Evolutionary conservation across 108 stramenopile genomes (phyloP), one percentile per base, ranked within the genome.

Genomic region (Ochromonas danica): DNA sequence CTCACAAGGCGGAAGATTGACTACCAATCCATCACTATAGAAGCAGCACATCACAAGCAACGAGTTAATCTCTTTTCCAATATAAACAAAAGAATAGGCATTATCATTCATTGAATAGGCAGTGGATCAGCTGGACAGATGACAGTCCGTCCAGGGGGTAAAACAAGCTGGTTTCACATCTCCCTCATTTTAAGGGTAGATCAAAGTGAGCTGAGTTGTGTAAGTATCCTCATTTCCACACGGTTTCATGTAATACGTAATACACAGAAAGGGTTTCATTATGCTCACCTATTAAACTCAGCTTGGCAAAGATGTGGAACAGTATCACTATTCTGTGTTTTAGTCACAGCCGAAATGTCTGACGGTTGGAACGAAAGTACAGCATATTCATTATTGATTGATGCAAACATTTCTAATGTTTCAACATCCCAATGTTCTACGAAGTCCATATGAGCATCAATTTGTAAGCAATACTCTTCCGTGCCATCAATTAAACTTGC

Each of bases 401-500:
- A 81, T 35, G 71, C 81, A 94, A 94, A 97, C 79, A 94, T 88
- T 25, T 87, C 30, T 61, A 90, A 72, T 0, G 89, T 82, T 39
- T 82, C 63, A 25, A 62, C 81, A 81, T 98, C 97, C 97, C 97
- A 98, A 30, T 88, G 80, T 40, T 88, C 60, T 1, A 84, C 84
- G 78, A 98, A 93, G 63, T 90, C 86, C 61, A 89, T 91, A 79
- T 95, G 94, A 0, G 95, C 88, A 91, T 95, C 95, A 57, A 93
- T 91, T 84, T 96, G 94, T 92, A 98, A 91, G 90, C 95, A 98
- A 81, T 94, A 98, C 82, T 98, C 94, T 89, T 98, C 95, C 78
- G 95, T 94, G n/a, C n/a, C n/a, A 38, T 93, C 90, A 71, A 97
- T 80, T 36, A 95, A 61, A 70, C 92, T 2, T 14, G 10, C 78